Conservation (phyloP, 768 basidiomycete species). For the Termitomyces sp. region DNA sequence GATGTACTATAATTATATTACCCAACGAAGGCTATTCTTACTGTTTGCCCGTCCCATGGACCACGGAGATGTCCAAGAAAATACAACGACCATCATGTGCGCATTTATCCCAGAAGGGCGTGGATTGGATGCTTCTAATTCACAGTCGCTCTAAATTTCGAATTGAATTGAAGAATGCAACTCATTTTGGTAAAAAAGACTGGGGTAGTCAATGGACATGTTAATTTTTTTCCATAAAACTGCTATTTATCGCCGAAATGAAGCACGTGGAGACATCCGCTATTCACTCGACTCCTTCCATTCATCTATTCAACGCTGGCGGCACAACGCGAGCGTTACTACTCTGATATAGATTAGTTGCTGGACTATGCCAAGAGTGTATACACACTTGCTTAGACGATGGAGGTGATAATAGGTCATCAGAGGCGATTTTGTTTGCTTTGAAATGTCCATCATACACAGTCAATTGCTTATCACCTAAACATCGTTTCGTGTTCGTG, state of each 20-base stretch:
- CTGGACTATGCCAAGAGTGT: neutral
- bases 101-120: neutral
- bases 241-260: neutral
- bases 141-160: neutral
- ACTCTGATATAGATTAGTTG: neutral
- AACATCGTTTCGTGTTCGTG: neutral
- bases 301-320: neutral
- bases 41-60: neutral
- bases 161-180: neutral
- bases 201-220: neutral
- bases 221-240: neutral
- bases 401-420: neutral
- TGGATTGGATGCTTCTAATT: neutral
- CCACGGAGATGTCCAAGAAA: conserved; percentile 7
- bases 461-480: neutral
- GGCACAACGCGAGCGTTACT: neutral
- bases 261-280: neutral
- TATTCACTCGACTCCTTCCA: neutral
- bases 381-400: neutral
- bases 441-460: neutral
- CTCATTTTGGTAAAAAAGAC: neutral
- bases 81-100: neutral
- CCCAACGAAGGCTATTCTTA: neutral
- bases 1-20: neutral
- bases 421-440: neutral